Base-by-base conservation (phyloP, 176 grass and related monocot species). In the Oryza coarctata region DNA sequence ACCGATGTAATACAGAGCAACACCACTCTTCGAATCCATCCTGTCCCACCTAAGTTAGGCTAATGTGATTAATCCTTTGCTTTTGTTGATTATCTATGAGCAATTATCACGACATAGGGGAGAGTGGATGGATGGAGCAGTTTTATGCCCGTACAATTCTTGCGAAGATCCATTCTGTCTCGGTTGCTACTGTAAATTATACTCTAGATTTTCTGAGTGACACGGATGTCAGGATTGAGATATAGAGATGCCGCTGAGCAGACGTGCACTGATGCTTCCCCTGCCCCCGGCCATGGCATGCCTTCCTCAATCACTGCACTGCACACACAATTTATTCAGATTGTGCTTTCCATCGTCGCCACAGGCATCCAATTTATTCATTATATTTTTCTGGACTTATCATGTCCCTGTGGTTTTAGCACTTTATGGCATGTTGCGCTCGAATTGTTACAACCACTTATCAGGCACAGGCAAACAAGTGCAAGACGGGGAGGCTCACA, bases 321-420 rank as follows among this genome's bases (percentile, higher is more conserved):
- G 50, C 74, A 22, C 36, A 26, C 27, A 52, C 75, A 64, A 71
- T 60, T 26, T 64, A 44, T 65, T 64, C 5, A 81, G 43, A 75
- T 62, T 86, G 15, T 68, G 70, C 6, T 32, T 20, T 70, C 33
- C 70, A 36, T 52, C 68, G 65, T 40, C 43, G 1, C 40, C n/a
- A 3, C 22, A 9, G 9, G 2, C 65, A 3, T n/a, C 50, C 11
- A 3, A 12, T 75, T 29, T 60, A 65, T 18, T 60, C 28, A 71
- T 20, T 40, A 45, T 45, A 45, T 22, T 55, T 49, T 23, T n/a
- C 9, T 12, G 63, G 18, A 4, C 18, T 29, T 45, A 34, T 63
- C 26, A 11, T 71, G 7, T 40, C 15, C 18, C 17, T 29, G 9
- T 34, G 63, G 20, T 5, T 30, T 7, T 5, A 39, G 9, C 38